Evolutionary conservation across 306 rosid genomes (phyloP).

Genomic region (Hylodesmum podocarpum): DNA sequence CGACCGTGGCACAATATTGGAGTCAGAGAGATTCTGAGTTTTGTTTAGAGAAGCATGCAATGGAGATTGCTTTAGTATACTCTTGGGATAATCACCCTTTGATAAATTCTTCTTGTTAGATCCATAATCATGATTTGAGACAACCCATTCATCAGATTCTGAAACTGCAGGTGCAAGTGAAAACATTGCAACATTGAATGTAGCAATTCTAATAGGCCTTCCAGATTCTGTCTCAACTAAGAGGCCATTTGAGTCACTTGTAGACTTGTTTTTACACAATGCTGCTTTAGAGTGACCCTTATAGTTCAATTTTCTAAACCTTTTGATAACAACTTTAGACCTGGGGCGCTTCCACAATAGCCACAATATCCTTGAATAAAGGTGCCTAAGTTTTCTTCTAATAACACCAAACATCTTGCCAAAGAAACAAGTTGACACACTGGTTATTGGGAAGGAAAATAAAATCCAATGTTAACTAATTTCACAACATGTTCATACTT

Average conservation of each 20-base stretch:
- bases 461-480: background rate
- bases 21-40: slow-evolving; percentile 35
- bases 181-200: slow-evolving; percentile 93
- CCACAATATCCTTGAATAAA: slow-evolving; percentile 65
- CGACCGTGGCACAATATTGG: slow-evolving; percentile 41
- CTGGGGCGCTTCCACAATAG: slow-evolving; percentile 62
- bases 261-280: slow-evolving; percentile 26
- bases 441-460: slow-evolving; percentile 2
- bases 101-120: slow-evolving; percentile 20
- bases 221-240: slow-evolving; percentile 37
- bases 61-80: slow-evolving; percentile 85
- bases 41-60: slow-evolving; percentile 37
- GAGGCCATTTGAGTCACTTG: slow-evolving; percentile 32
- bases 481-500: slow-evolving; percentile 21
- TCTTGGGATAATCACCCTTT: slow-evolving; percentile 52
- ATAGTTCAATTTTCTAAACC: slow-evolving; percentile 60
- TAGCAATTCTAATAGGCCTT: slow-evolving; percentile 68
- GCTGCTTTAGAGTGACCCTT: slow-evolving; percentile 41
- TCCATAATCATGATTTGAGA: slow-evolving; percentile 28
- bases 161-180: slow-evolving; percentile 87
- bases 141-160: slow-evolving; percentile 41
- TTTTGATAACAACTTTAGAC: slow-evolving; percentile 69
- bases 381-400: slow-evolving; percentile 51
- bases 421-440: slow-evolving; percentile 14
- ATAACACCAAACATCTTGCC: slow-evolving; percentile 51